phyloP scores from a whole-genome alignment of 768 basidiomycete genomes.

The Lentinula sp. region DNA sequence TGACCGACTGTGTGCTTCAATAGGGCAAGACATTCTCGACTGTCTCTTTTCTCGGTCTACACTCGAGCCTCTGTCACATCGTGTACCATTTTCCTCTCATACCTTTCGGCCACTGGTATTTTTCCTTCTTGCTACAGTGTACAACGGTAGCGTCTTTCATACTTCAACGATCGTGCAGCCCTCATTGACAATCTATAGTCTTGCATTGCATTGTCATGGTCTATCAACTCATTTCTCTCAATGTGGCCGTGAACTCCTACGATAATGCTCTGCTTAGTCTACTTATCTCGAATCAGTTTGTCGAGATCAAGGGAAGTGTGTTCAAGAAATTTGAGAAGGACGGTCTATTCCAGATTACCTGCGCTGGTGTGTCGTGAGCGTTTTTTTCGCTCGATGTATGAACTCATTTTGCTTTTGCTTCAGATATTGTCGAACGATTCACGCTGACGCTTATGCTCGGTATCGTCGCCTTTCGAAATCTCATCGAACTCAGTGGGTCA shows the following conservation, averaged over 20 bases:
- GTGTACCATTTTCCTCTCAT: conserved; percentile 51
- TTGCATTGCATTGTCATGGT: conserved; percentile 91
- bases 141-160: conserved; percentile 56
- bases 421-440: conserved; percentile 97
- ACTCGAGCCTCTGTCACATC: conserved; percentile 63
- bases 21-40: conserved; percentile 96
- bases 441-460: conserved; percentile 86
- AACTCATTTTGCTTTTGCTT: neutral
- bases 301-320: conserved; percentile 98
- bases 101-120: conserved; percentile 79
- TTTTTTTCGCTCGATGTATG: neutral
- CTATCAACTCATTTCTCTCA: conserved; percentile 90
- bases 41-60: conserved; percentile 94
- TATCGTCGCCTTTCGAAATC: conserved; percentile 88
- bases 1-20: conserved; percentile 89
- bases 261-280: conserved; percentile 93
- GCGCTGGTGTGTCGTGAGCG: conserved; percentile 62
- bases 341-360: conserved; percentile 96
- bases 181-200: conserved; percentile 37
- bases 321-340: conserved; percentile 99
- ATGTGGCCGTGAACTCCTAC: conserved; percentile 97
- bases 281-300: conserved; percentile 96
- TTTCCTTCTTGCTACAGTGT: conserved; percentile 75
- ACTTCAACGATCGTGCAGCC: neutral
- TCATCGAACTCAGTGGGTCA: conserved; percentile 89